Evolutionary conservation across 75 land plant species (phyloP), one percentile per base, ranked within the genome.

Genomic region (Sequoiadendron giganteum): DNA sequence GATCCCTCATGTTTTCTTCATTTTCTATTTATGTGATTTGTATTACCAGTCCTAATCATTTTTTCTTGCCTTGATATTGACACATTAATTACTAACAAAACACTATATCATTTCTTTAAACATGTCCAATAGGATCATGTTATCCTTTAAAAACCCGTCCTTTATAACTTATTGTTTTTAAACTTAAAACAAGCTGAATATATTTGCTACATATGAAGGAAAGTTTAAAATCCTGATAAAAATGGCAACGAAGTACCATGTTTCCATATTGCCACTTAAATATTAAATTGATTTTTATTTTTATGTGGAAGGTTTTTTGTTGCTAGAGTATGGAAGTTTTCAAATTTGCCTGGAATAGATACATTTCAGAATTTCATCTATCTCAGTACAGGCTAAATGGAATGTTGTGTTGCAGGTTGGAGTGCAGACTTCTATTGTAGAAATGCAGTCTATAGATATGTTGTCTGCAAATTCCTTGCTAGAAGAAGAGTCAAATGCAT

Each of bases 371-470:
- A 79, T 42, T 81, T 8, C n/a, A 42, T 82, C 48, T 21, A 21
- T 80, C 47, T 47, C 52, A 82, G 6, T 82, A 28, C 13, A 82
- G 84, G 54, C 48, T 14, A 10, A 47, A 13, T 82, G 84, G 34
- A 82, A 45, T 82, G n/a, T 30, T 56, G 25, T 21, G 42, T 83
- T 18, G 56, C 90, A 96, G 98, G 91, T 96, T 89, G 78, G 90
- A 68, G 78, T 93, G 36, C 97, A 93, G 87, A 87, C 94, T 73
- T 89, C 95, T 49, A 70, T 84, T 32, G 93, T 92, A n/a, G 95
- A 92, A 76, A 97, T 97, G 98, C 87, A 91, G 30, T 90, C 92
- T 43, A 90, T 90, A 36, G 85, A 87, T 49, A 83, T 94, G 86
- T 88, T 87, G 48, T 56, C 90, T 32, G 80, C 92, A 83, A 48